phyloP scores from a whole-genome alignment of 345 rosid genomes.

The Dimocarpus longan region DNA sequence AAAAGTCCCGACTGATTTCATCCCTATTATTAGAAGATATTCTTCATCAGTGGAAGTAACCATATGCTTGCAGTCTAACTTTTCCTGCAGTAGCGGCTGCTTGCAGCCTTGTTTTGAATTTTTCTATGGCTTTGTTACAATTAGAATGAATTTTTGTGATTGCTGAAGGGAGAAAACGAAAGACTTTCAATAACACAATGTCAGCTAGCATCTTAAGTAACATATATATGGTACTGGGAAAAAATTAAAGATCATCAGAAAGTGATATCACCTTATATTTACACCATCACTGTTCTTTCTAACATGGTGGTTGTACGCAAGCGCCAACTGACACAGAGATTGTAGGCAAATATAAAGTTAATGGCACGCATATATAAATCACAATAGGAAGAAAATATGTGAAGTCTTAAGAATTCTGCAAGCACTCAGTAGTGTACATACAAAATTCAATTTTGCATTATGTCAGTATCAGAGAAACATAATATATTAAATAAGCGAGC shows the following conservation, averaged over 20 bases:
- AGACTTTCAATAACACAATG: neutral
- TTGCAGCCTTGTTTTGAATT: neutral
- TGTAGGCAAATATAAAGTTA: slow-evolving; percentile 6
- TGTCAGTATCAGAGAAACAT: too few relatives aligned
- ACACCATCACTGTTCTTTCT: slow-evolving; percentile 11
- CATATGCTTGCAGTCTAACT: neutral
- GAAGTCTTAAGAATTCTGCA: neutral
- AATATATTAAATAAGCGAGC: neutral
- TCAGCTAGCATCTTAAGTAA: neutral
- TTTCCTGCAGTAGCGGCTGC: neutral
- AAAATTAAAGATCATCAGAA: neutral
- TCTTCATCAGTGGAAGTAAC: slow-evolving; percentile 10
- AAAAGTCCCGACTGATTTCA: slow-evolving; percentile 45
- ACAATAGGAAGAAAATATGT: neutral
- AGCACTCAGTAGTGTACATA: neutral
- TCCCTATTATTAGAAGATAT: slow-evolving; percentile 47
- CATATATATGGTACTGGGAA: neutral
- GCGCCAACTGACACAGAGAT: slow-evolving; percentile 56
- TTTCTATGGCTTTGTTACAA: neutral
- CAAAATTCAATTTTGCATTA: slow-evolving; percentile 1
- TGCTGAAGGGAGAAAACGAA: neutral
- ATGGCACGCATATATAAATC: neutral
- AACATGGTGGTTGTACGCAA: slow-evolving; percentile 63
- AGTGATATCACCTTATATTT: slow-evolving; percentile 52
- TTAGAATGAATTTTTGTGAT: too few relatives aligned